Evolutionary conservation across 164 flowering plant genomes (phyloP), one percentile per base, ranked within the genome.

Genomic region (Nelumbo lutea): DNA sequence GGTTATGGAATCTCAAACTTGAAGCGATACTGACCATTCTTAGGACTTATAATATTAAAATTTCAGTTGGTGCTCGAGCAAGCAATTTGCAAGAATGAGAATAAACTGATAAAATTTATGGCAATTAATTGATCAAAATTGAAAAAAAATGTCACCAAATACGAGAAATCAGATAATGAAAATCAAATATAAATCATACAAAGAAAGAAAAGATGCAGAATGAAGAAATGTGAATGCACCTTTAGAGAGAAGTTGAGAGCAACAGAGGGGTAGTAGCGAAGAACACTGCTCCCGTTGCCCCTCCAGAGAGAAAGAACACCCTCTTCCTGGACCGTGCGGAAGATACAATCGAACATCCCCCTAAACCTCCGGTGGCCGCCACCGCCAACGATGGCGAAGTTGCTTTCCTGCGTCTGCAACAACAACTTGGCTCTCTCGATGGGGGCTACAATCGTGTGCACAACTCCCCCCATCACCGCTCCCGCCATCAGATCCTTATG

Each of bases 231-330:
- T 11, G 14, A 2, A 4, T 11, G 48, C 77, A 92, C 98, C 98
- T 95, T 95, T 71, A 95, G 97, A 9, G 99, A 95, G 83, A 95
- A 95, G 77, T 95, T 95, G 77, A 95, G 96, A 5, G 99, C 98
- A 9, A 95, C 98, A 5, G 99, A 92, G 40, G 99, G 99, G 75
- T 95, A 95, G 76, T 92, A 89, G 41, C 99, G 80, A 61, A 95
- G 78, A 65, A 95, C 95, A 61, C 97, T 86, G 68, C 87, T 95
- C 1, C 96, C 98, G 80, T 95, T 92, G 64, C 99, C 99, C 68
- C 99, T 83, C 98, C 99, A 95, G 1, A 95, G 77, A 45, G 99
- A 95, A 2, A 92, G 69, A 69, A 90, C 39, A 11, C 99, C 99
- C 68, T 95, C 99, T 52, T 92, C 99, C 62, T 80, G 77, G 27